Conservation (phyloP, 208 protist species). For the Leishmania tropica region DNA sequence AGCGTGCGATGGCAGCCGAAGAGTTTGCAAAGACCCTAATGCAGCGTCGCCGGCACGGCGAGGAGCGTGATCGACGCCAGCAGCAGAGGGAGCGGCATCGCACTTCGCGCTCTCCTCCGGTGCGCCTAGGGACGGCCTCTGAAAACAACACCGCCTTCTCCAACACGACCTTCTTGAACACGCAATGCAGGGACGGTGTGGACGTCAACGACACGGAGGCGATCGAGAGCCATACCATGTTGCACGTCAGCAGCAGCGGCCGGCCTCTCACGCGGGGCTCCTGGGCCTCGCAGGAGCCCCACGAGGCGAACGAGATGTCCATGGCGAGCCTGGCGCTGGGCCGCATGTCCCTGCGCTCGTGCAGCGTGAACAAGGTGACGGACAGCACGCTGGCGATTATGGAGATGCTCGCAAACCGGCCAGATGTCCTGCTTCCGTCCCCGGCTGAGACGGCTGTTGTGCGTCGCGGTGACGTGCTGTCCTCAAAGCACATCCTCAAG, state of each 20-base stretch:
- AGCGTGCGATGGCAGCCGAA: slow-evolving; percentile 56
- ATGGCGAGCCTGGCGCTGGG: slow-evolving; percentile 42
- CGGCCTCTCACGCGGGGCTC: background rate
- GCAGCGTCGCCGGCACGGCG: slow-evolving; percentile 19
- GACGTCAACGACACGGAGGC: background rate
- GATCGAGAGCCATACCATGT: background rate
- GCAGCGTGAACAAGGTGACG: slow-evolving; percentile 57
- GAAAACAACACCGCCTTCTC: background rate
- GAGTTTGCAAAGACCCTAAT: slow-evolving; percentile 44
- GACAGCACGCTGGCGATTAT: slow-evolving; percentile 71
- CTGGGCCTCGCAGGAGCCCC: background rate
- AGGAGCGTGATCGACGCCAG: slow-evolving; percentile 20
- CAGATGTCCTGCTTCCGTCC: slow-evolving; percentile 69
- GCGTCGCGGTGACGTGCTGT: slow-evolving; percentile 81
- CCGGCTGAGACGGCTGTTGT: slow-evolving; percentile 62
- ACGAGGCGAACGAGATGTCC: slow-evolving; percentile 29
- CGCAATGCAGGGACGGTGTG: background rate
- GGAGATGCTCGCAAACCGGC: slow-evolving; percentile 65
- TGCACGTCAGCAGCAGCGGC: background rate
- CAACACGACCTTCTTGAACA: background rate
- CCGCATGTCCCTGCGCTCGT: slow-evolving; percentile 61
- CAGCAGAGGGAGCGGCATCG: background rate
- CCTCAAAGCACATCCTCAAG: slow-evolving; percentile 75
- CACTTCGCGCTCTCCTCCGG: background rate
- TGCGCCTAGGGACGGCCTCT: background rate